Evolutionary conservation across 305 asterid genomes (phyloP).

Genomic region (Rubia peregrina): DNA sequence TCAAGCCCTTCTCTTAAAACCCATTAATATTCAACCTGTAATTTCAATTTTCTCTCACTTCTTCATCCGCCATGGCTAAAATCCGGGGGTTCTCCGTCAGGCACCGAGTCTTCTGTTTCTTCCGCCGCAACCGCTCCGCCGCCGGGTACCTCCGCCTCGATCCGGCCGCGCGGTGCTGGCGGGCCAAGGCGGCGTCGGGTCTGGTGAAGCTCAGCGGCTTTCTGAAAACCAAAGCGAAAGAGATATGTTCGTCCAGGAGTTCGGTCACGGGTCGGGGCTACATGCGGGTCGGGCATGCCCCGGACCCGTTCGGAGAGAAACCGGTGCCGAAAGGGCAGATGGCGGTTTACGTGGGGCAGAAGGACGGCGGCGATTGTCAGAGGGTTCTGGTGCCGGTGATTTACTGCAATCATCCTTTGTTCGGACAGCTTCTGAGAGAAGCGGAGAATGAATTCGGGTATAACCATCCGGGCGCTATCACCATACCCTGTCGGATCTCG

Average conservation of each 20-base stretch:
- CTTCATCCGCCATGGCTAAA: slow-evolving; percentile 28
- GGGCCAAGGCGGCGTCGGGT: slow-evolving; percentile 27
- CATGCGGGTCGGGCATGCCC: slow-evolving; percentile 35
- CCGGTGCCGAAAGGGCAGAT: slow-evolving; percentile 63
- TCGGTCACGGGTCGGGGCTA: slow-evolving; percentile 23
- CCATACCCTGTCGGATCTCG: slow-evolving; percentile 54
- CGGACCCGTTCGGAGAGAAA: slow-evolving; percentile 14
- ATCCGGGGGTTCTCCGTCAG: slow-evolving; percentile 55
- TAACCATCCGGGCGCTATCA: slow-evolving; percentile 49
- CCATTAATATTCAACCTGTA: neutral
- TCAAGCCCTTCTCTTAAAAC: neutral
- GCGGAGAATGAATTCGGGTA: slow-evolving; percentile 80
- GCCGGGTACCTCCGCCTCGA: slow-evolving; percentile 30
- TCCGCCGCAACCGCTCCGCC: slow-evolving; percentile 29
- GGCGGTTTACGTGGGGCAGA: slow-evolving; percentile 83
- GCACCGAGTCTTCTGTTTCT: slow-evolving; percentile 42
- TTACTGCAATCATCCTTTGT: slow-evolving; percentile 72
- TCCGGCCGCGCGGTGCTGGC: slow-evolving; percentile 5
- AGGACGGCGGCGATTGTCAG: slow-evolving; percentile 61
- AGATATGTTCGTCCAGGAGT: slow-evolving; percentile 27
- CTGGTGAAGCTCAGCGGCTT: slow-evolving; percentile 42
- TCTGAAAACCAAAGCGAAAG: slow-evolving; percentile 41
- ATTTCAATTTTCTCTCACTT: neutral
- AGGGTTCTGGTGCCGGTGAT: slow-evolving; percentile 71
- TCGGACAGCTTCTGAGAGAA: slow-evolving; percentile 56